Evolutionary conservation across 352 stramenopile species (phyloP), one percentile per base, ranked within the genome.

Genomic region (Sclerospora graminicola): DNA sequence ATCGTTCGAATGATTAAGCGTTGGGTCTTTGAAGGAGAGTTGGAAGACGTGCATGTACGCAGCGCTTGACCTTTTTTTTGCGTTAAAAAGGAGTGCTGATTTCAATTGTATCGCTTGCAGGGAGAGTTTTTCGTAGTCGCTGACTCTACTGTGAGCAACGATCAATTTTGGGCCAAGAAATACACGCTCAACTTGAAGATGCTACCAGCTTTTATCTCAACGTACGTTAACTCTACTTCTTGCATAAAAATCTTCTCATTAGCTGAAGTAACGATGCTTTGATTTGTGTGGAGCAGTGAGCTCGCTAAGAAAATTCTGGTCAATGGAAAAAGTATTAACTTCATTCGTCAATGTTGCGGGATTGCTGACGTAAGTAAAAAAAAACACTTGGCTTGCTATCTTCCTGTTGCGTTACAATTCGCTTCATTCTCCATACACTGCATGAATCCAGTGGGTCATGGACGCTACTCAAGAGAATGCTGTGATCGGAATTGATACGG

Each of bases 281-380:
- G 9, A 33, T 15, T n/a, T 33, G 28, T 33, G 28, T 13, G 9
- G 28, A 16, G 28, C 28, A 93, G 79, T 30, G 82, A 94, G 8
- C 63, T 98, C 9, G 94, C 94, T 1, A 72, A 87, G 16, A 95
- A 94, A 27, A 96, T 98, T 34, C 62, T 98, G 15, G 69, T 96
- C 16, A 94, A 98, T 30, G 96, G 96, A 28, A 98, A 98, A 60
- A 97, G 90, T 31, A 98, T 99, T 54, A 99, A 98, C 70, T 99
- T 99, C 42, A 97, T 99, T 60, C 83, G 95, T 13, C 69, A 87
- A 35, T 98, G 91, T 67, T 97, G 96, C 38, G 71, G 82, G 8
- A 90, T 97, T 59, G 81, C 72, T 24, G 80, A 95, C 53, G 94
- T 88, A 45, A 33, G 64, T 63, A 1, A 26, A 16, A 4, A 8